Evolutionary conservation across 1,284 basidiomycete species (phyloP), one percentile per base, ranked within the genome.

Genomic region (Mycena sp.): DNA sequence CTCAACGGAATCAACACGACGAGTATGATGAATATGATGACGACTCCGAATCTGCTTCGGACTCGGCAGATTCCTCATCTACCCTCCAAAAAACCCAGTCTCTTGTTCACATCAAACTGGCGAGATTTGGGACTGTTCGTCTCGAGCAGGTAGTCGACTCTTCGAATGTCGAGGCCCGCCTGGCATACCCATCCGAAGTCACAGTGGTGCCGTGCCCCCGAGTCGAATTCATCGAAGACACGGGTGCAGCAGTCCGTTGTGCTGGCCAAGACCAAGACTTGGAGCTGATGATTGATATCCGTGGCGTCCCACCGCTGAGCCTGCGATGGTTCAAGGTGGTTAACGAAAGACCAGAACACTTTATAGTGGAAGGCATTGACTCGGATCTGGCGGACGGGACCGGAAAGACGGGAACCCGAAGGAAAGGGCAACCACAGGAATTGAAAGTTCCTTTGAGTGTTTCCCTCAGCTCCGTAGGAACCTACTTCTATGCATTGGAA

Each of bases 351-450:
- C 84, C 84, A 64, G 91, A 95, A 76, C 83, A 88, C 56, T 95
- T 93, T 69, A 83, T 92, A 38, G 93, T 96, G 13, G 94, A 96
- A 79, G 95, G 94, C 1, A 95, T 96, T 67, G 93, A 96, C 79
- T 89, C 88, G 54, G 86, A 85, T 38, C 81, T 84, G 61, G 69
- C 46, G 39, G 68, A 65, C 74, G 74, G 70, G 67, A 76, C 72
- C 54, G 76, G 69, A 16, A 78, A 76, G 57, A 75, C 78, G 41
- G 69, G 70, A 25, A 78, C 76, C 59, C 73, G 76, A 50, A 76
- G 74, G 71, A 77, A 78, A 73, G 76, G 78, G 68, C 80, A 75
- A 2, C 86, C 90, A 14, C 89, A 92, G 74, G 83, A 87, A 39
- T 81, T 96, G 20, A 84, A 84, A 62, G 87, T 96, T 18, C 94